phyloP scores from a whole-genome alignment of 306 rosid species.

The Begonia loranthoides region DNA sequence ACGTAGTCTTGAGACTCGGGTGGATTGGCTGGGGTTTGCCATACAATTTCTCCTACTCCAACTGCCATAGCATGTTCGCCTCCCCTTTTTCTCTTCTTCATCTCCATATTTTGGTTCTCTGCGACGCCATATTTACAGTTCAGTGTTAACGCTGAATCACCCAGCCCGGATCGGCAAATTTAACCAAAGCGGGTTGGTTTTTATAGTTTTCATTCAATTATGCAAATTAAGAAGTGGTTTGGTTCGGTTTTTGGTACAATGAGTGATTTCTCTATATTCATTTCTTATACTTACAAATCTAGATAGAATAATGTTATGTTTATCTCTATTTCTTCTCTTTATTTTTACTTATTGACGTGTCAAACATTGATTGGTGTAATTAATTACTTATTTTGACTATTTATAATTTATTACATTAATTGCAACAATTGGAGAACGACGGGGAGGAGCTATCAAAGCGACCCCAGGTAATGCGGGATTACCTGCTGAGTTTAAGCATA shows the following conservation, averaged over 20 bases:
- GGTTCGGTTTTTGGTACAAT: no score
- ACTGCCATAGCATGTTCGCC: constrained; percentile 27
- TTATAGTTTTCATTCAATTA: no score
- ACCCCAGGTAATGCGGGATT: neutral
- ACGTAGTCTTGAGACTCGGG: constrained; percentile 54
- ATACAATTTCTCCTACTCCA: constrained; percentile 41
- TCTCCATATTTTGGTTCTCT: neutral
- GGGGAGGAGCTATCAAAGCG: neutral
- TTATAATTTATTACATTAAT: no score
- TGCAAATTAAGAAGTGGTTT: no score
- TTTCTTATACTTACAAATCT: no score
- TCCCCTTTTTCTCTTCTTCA: constrained; percentile 17
- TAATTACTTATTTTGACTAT: no score
- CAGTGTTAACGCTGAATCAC: neutral
- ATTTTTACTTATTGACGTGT: no score
- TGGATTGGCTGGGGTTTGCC: constrained; percentile 86
- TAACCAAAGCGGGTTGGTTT: neutral
- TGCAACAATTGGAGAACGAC: no score
- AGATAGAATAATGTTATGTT: no score
- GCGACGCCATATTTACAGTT: neutral
- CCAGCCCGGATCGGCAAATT: neutral
- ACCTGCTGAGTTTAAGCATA: neutral
- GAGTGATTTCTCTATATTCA: no score
- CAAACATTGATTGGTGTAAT: no score
- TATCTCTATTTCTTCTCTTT: no score